Conservation (phyloP, 2,329 filamentous ascomycete species). For the Beauveria pseudobassiana region DNA sequence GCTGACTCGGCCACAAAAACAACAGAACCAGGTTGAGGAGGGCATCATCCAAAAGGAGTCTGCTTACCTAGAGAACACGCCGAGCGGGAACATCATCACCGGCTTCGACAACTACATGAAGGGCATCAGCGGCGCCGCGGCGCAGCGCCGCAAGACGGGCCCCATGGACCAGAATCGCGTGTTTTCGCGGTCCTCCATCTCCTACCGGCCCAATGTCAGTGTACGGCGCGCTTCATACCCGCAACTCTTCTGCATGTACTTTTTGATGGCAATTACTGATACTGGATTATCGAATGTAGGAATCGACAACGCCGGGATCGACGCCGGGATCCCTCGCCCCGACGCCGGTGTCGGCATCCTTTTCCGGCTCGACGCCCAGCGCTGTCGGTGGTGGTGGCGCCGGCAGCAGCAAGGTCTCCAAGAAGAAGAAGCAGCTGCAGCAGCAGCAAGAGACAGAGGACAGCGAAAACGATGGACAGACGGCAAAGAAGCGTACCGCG, state of each 20-base stretch:
- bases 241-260: neutral
- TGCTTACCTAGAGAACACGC: slow-evolving; percentile 84
- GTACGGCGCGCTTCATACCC: slow-evolving; percentile 20
- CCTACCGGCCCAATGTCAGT: slow-evolving; percentile 42
- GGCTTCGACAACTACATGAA: slow-evolving; percentile 99
- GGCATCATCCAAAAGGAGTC: slow-evolving; percentile 77
- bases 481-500: slow-evolving; percentile 48
- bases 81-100: slow-evolving; percentile 88
- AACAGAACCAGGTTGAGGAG: slow-evolving; percentile 54
- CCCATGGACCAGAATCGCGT: slow-evolving; percentile 65
- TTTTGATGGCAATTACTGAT: neutral
- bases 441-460: slow-evolving; percentile 35
- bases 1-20: slow-evolving; percentile 13
- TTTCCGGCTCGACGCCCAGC: slow-evolving; percentile 41
- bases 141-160: slow-evolving; percentile 56
- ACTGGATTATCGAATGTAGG: slow-evolving; percentile 20
- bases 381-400: slow-evolving; percentile 33
- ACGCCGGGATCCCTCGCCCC: slow-evolving; percentile 42
- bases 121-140: slow-evolving; percentile 57
- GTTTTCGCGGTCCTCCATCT: slow-evolving; percentile 60
- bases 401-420: slow-evolving; percentile 43
- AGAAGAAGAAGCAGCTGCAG: slow-evolving; percentile 34
- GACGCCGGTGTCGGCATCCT: slow-evolving; percentile 48
- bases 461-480: slow-evolving; percentile 51
- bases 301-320: slow-evolving; percentile 37